These are phyloP conservation scores for Cymbidium sinense DNA, from an alignment of 106 monocot genomes.

Conservation along the genomic window DNA sequence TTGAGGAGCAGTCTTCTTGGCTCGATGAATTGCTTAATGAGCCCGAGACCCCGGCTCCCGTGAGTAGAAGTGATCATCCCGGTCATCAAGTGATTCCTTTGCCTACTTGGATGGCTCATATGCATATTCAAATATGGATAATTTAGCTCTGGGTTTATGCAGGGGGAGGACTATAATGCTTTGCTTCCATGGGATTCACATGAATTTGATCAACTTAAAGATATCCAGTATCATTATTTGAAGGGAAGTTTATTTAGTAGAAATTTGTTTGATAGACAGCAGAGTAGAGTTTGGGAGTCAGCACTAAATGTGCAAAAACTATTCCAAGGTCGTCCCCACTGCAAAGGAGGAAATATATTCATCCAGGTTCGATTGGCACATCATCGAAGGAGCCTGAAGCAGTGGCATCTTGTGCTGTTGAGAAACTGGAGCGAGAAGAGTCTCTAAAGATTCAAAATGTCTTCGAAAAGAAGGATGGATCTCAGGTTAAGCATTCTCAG, in stretches of 20 bases:
- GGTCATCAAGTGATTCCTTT: slow-evolving; percentile 93
- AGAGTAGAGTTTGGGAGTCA: slow-evolving; percentile 37
- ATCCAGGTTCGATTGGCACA: slow-evolving; percentile 10
- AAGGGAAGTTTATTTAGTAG: slow-evolving; percentile 20
- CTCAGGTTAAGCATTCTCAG: slow-evolving; percentile 27
- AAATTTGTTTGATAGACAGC: slow-evolving; percentile 22
- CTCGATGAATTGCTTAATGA: slow-evolving; percentile 88
- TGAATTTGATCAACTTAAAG: slow-evolving; percentile 25
- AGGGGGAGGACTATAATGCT: slow-evolving; percentile 9
- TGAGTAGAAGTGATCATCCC: slow-evolving; percentile 48
- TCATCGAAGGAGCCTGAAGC: slow-evolving; percentile 20
- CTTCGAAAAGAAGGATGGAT: slow-evolving; percentile 27
- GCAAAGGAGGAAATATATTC: slow-evolving; percentile 25
- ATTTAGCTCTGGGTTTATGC: slow-evolving; percentile 21
- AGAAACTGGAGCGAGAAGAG: slow-evolving; percentile 31
- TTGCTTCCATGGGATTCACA: slow-evolving; percentile 25
- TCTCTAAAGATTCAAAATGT: slow-evolving; percentile 20
- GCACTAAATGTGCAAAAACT: slow-evolving; percentile 16
- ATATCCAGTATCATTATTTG: slow-evolving; percentile 17
- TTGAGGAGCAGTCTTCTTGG: slow-evolving; percentile 95
- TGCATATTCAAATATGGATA: slow-evolving; percentile 28
- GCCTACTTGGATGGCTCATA: slow-evolving; percentile 49
- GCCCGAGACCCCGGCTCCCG: slow-evolving; percentile 65
- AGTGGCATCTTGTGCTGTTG: neutral
- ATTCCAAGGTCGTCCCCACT: slow-evolving; percentile 11